phyloP scores from a whole-genome alignment of 2,329 filamentous ascomycete species.

The Zelopaecilomyces penicillatus region DNA sequence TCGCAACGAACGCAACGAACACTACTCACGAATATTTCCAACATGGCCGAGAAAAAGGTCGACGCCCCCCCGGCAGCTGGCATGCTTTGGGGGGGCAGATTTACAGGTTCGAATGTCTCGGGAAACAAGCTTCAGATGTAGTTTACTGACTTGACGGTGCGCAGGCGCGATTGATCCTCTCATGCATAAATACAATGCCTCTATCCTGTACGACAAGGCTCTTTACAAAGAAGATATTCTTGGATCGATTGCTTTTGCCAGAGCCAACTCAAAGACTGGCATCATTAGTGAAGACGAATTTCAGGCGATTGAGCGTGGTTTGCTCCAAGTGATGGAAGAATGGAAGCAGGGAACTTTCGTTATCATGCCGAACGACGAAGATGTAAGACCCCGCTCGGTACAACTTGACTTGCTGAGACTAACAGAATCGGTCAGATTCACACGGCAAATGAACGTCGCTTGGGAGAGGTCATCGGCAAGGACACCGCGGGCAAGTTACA shows the following conservation, averaged over 20 bases:
- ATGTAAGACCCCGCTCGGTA: conserved; percentile 26
- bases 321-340: conserved; percentile 49
- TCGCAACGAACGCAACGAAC: too few relatives aligned
- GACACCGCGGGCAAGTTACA: conserved; percentile 64
- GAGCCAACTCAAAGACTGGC: conserved; percentile 66
- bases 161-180: conserved; percentile 63
- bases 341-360: conserved; percentile 44
- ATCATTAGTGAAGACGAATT: conserved; percentile 71
- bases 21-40: too few relatives aligned
- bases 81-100: conserved; percentile 42
- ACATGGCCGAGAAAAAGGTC: conserved; percentile 11
- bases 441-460: conserved; percentile 46
- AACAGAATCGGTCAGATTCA: conserved; percentile 29
- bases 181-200: conserved; percentile 73
- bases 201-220: conserved; percentile 66
- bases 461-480: conserved; percentile 62
- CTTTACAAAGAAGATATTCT: conserved; percentile 77
- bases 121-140: conserved; percentile 15
- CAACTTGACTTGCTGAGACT: conserved; percentile 9
- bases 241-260: conserved; percentile 73
- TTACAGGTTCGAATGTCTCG: conserved; percentile 34
- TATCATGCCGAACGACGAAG: conserved; percentile 46
- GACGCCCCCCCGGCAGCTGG: conserved; percentile 17
- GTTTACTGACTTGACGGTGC: conserved; percentile 20
- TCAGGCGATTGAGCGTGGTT: conserved; percentile 61